Percentiles rank a stretch among this genome's conserved stretches.
Conservation (phyloP, 2,329 filamentous ascomycete genomes). For the Metarhizium robertsii region DNA sequence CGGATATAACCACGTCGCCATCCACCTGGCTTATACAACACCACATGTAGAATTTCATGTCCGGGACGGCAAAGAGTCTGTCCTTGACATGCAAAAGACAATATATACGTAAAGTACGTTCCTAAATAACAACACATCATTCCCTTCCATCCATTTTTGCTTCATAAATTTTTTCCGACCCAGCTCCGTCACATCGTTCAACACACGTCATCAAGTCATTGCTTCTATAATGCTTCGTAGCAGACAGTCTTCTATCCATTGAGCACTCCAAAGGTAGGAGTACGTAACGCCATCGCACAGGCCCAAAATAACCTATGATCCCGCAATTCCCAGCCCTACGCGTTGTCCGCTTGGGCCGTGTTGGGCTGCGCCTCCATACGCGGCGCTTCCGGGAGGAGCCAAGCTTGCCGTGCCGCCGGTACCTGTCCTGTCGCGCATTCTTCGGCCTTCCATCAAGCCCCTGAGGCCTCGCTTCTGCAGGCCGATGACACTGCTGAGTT, state of each 20-base stretch:
- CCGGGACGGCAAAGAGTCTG: too few relatives aligned
- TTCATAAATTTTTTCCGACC: too few relatives aligned
- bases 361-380: conserved; percentile 12
- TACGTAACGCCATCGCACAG: neutral
- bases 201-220: neutral
- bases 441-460: conserved; percentile 87
- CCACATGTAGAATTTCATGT: too few relatives aligned
- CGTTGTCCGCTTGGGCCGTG: conserved; percentile 20
- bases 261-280: neutral
- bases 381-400: conserved; percentile 12
- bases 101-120: neutral
- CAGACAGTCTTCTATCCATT: neutral
- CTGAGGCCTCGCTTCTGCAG: conserved; percentile 87
- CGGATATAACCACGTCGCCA: too few relatives aligned
- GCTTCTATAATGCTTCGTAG: neutral
- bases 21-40: too few relatives aligned
- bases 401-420: conserved; percentile 24
- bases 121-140: neutral
- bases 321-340: conserved; percentile 45
- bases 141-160: neutral
- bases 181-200: neutral
- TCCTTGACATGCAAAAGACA: too few relatives aligned
- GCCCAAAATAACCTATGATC: conserved; percentile 20
- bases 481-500: conserved; percentile 84
- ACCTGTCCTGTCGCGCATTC: conserved; percentile 65